Evolutionary conservation across 495 filamentous ascomycete species (phyloP).

Genomic region (Lasiosphaeriaceae sp.): DNA sequence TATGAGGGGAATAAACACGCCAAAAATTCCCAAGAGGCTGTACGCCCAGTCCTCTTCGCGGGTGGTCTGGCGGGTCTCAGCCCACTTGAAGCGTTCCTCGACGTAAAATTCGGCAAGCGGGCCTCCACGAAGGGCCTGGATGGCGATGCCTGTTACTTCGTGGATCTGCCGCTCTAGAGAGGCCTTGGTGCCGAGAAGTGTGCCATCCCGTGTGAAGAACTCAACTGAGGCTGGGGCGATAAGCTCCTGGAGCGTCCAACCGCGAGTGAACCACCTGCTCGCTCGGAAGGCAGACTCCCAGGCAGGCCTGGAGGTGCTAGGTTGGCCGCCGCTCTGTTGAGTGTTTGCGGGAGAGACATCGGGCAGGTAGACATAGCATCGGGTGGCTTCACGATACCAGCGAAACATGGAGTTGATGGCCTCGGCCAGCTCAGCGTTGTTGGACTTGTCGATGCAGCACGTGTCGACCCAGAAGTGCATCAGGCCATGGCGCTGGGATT

Average conservation of each 20-base stretch:
- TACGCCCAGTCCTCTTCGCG: conserved; percentile 19
- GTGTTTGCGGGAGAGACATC: conserved; percentile 14
- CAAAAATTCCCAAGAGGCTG: conserved; percentile 18
- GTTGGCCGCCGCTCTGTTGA: not conserved
- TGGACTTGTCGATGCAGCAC: conserved; percentile 5
- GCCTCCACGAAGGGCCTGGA: not conserved
- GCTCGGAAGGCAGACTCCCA: not conserved
- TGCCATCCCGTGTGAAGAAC: conserved; percentile 22
- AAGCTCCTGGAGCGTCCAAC: conserved; percentile 23
- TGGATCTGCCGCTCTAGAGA: conserved; percentile 5
- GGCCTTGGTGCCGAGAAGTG: conserved; percentile 19
- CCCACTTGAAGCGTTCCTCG: conserved; percentile 21
- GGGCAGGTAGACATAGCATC: conserved; percentile 28
- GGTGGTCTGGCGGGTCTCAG: conserved; percentile 13
- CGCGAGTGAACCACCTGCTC: conserved; percentile 3
- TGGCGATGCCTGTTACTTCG: conserved; percentile 15
- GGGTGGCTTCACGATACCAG: conserved; percentile 25
- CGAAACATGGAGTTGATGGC: conserved; percentile 21
- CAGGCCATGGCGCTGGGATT: not conserved
- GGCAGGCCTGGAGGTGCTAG: not conserved
- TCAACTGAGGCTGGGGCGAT: conserved; percentile 13
- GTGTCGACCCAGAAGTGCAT: conserved; percentile 4
- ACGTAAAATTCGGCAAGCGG: conserved; percentile 6
- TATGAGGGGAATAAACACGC: not conserved
- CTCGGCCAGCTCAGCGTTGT: not conserved